Evolutionary conservation across 164 flowering plant species (phyloP).

Genomic region (Chimonanthus salicifolius): DNA sequence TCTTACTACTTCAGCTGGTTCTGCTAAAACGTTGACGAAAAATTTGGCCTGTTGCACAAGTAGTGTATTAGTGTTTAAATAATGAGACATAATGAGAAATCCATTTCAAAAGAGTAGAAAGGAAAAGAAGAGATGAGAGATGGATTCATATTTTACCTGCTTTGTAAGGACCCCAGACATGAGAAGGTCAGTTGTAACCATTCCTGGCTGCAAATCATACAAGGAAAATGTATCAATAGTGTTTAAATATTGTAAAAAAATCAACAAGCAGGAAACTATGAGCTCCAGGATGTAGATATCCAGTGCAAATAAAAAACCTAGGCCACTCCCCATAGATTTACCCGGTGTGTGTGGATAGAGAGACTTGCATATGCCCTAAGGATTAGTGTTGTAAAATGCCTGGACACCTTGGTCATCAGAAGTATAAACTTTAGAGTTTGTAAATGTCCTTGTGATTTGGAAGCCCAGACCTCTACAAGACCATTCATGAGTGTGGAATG

Average conservation of each 20-base stretch:
- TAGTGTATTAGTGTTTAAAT: slow-evolving; percentile 1
- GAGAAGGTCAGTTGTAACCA: slow-evolving; percentile 97
- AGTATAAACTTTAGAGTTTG: too few species aligned
- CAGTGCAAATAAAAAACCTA: too few species aligned
- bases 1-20: slow-evolving; percentile 92
- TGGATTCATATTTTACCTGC: slow-evolving; percentile 44
- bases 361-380: too few species aligned
- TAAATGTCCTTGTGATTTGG: too few species aligned
- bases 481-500: neutral
- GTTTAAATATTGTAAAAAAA: neutral
- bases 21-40: slow-evolving; percentile 90
- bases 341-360: too few species aligned
- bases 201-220: slow-evolving; percentile 69
- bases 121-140: neutral
- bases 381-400: too few species aligned
- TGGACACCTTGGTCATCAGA: too few species aligned
- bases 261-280: too few species aligned
- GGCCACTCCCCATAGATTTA: too few species aligned
- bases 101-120: neutral
- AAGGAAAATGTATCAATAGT: neutral
- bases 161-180: slow-evolving; percentile 94
- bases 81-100: neutral
- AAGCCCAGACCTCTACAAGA: neutral
- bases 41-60: slow-evolving; percentile 75
- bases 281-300: too few species aligned